Evolutionary conservation across 768 basidiomycete species (phyloP).

Genomic region (Aureoboletus auriporus): DNA sequence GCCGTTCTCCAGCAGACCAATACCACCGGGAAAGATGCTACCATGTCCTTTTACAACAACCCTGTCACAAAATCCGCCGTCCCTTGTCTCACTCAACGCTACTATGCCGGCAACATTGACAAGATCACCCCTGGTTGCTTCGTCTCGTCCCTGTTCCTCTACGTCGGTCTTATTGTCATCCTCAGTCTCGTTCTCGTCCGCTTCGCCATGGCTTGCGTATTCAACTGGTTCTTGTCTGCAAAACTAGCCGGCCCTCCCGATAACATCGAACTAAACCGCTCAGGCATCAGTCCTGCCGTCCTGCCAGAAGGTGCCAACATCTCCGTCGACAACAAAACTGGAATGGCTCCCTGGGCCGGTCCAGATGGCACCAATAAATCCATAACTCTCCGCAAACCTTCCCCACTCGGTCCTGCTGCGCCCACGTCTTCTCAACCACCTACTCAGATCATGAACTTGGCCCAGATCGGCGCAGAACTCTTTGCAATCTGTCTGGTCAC

Average conservation of each 20-base stretch:
- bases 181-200: slow-evolving; percentile 86
- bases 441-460: slow-evolving; percentile 61
- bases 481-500: slow-evolving; percentile 96
- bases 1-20: slow-evolving; percentile 52
- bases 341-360: slow-evolving; percentile 93
- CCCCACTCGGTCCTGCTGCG: slow-evolving; percentile 45
- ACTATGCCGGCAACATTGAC: slow-evolving; percentile 93
- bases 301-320: slow-evolving; percentile 96
- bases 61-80: slow-evolving; percentile 62
- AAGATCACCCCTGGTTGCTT: slow-evolving; percentile 97
- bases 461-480: slow-evolving; percentile 91
- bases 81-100: slow-evolving; percentile 79
- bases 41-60: slow-evolving; percentile 78
- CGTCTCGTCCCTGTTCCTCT: slow-evolving; percentile 83
- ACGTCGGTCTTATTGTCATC: slow-evolving; percentile 87
- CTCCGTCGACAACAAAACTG: slow-evolving; percentile 85
- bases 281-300: slow-evolving; percentile 91
- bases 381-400: slow-evolving; percentile 34
- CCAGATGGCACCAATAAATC: slow-evolving; percentile 49
- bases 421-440: slow-evolving; percentile 43
- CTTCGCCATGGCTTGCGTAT: slow-evolving; percentile 93
- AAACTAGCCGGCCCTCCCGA: slow-evolving; percentile 76
- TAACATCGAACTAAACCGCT: slow-evolving; percentile 66
- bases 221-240: slow-evolving; percentile 93
- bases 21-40: slow-evolving; percentile 80